These are phyloP conservation scores for Alternaria longipes DNA, from an alignment of 2,329 filamentous ascomycete species.

Conservation along the genomic window DNA sequence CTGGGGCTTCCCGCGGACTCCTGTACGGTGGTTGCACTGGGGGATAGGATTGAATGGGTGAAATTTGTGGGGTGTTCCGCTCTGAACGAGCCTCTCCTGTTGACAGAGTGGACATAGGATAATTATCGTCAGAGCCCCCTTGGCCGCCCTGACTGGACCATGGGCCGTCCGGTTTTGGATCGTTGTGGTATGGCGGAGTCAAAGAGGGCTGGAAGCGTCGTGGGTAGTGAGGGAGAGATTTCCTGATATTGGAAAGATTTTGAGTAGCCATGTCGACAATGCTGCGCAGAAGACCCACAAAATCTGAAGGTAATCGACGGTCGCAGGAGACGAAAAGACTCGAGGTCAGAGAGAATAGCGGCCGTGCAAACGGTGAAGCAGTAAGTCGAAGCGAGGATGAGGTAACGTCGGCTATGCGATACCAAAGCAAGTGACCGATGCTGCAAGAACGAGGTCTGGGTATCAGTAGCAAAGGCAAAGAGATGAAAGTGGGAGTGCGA, in stretches of 20 bases:
- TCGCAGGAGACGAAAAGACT: constrained; percentile 3
- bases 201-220: constrained; percentile 39
- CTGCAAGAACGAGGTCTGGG: constrained; percentile 20
- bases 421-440: constrained; percentile 15
- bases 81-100: constrained; percentile 34
- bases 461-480: constrained; percentile 10
- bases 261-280: constrained; percentile 51
- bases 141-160: constrained; percentile 44
- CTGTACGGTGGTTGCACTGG: constrained; percentile 40
- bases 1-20: constrained; percentile 29
- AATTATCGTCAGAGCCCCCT: constrained; percentile 45
- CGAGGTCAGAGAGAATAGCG: neutral
- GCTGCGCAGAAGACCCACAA: constrained; percentile 39
- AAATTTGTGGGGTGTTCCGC: constrained; percentile 41
- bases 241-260: constrained; percentile 47
- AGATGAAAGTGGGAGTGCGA: constrained; percentile 24
- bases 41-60: constrained; percentile 36
- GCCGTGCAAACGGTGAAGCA: constrained; percentile 1
- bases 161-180: constrained; percentile 46
- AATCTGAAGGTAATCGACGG: constrained; percentile 4
- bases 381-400: constrained; percentile 11
- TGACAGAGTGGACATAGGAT: constrained; percentile 40
- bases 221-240: constrained; percentile 45
- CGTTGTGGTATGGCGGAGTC: constrained; percentile 45
- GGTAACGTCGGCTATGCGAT: constrained; percentile 29